Percentiles rank a stretch among this genome's conserved stretches.
phyloP scores from a whole-genome alignment of 129 eudicot species.

The Tagetes patula region DNA sequence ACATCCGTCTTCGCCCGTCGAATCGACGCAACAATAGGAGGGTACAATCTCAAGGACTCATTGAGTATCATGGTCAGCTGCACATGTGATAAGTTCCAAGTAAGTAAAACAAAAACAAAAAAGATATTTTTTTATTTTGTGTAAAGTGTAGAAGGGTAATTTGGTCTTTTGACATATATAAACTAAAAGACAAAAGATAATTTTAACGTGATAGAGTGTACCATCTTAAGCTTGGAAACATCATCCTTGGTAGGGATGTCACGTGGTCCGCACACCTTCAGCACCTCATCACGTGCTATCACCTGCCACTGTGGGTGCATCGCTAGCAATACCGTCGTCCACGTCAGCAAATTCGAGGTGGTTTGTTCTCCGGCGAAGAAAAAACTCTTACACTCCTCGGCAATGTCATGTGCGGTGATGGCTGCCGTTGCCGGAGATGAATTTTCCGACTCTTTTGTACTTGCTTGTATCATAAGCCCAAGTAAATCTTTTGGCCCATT shows the following conservation, averaged over 20 bases:
- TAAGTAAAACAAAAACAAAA: background rate
- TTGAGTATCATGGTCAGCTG: constrained; percentile 83
- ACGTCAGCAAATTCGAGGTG: constrained; percentile 88
- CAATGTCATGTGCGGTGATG: constrained; percentile 71
- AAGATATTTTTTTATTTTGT: background rate
- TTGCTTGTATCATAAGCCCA: constrained; percentile 87
- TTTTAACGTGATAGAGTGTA: constrained; percentile 36
- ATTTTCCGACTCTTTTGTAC: constrained; percentile 42
- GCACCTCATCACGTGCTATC: constrained; percentile 90
- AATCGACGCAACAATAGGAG: constrained; percentile 80
- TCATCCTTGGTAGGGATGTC: constrained; percentile 84
- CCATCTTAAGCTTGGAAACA: constrained; percentile 81
- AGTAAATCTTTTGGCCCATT: constrained; percentile 83
- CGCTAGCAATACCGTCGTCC: constrained; percentile 87
- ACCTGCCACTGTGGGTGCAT: constrained; percentile 96
- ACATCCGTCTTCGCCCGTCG: constrained; percentile 72
- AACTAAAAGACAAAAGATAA: constrained; percentile 34
- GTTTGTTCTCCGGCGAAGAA: constrained; percentile 93
- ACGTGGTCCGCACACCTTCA: constrained; percentile 83
- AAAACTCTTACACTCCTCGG: constrained; percentile 91
- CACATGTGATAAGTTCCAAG: constrained; percentile 28
- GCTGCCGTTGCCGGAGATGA: constrained; percentile 35
- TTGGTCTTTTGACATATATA: constrained; percentile 1
- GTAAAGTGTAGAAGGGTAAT: background rate
- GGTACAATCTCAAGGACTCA: constrained; percentile 78